Evolutionary conservation across 2,329 filamentous ascomycete species (phyloP).

Genomic region (Trichoderma cornu-damae): DNA sequence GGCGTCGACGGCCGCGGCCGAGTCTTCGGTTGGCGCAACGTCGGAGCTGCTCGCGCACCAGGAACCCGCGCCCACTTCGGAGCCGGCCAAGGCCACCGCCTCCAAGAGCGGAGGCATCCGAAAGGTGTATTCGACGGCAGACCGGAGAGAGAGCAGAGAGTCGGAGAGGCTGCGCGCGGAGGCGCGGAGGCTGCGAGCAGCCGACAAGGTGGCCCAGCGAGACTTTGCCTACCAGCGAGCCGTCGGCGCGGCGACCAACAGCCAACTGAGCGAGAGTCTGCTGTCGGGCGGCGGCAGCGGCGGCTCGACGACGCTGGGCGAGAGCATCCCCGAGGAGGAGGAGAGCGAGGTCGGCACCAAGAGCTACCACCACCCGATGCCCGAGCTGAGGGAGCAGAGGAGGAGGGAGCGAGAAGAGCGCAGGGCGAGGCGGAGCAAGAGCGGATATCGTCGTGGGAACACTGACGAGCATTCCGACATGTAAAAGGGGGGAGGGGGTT

Average conservation of each 20-base stretch:
- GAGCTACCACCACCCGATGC: constrained; percentile 52
- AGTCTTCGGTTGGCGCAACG: constrained; percentile 55
- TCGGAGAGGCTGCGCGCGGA: constrained; percentile 52
- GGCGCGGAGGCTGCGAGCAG: constrained; percentile 51
- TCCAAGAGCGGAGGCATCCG: constrained; percentile 45
- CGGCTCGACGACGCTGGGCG: constrained; percentile 21
- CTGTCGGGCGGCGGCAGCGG: constrained; percentile 25
- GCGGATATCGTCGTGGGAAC: constrained; percentile 31
- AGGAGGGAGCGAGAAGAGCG: constrained; percentile 33
- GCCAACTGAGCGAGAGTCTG: constrained; percentile 32
- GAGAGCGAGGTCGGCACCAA: constrained; percentile 51
- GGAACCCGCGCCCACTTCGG: constrained; percentile 52
- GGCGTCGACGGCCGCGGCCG: constrained; percentile 62
- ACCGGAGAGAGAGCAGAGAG: constrained; percentile 49
- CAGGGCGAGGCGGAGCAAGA: constrained; percentile 29
- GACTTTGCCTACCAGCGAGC: constrained; percentile 53
- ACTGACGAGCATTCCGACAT: constrained; percentile 28
- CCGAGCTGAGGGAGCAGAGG: constrained; percentile 41
- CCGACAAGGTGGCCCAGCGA: constrained; percentile 42
- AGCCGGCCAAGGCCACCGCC: constrained; percentile 41
- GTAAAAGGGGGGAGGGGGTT: not conserved
- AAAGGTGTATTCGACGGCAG: constrained; percentile 58
- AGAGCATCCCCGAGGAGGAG: constrained; percentile 20
- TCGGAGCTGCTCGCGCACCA: constrained; percentile 57
- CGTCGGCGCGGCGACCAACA: constrained; percentile 30